Conservation (phyloP, 768 basidiomycete species). For the Tricholoma furcatifolium region DNA sequence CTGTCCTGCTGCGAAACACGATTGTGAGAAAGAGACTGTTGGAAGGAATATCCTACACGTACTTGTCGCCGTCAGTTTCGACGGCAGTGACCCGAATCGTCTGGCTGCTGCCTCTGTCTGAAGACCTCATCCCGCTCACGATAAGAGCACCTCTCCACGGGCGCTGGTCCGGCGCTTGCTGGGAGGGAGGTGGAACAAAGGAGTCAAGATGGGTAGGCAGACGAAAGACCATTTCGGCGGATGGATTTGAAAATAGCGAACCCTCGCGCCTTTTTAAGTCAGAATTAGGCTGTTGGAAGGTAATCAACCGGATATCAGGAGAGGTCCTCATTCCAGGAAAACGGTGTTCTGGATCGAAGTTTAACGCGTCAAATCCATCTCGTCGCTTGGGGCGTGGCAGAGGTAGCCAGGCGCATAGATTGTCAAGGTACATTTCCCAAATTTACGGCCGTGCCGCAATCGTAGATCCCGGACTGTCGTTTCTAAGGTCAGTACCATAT, state of each 20-base stretch:
- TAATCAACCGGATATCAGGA: slow-evolving; percentile 18
- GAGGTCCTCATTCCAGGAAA: slow-evolving; percentile 14
- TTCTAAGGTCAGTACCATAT: too few relatives aligned
- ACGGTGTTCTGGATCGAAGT: slow-evolving; percentile 12
- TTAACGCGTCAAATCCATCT: slow-evolving; percentile 22
- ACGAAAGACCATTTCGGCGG: slow-evolving; percentile 54
- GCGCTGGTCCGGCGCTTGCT: slow-evolving; percentile 39
- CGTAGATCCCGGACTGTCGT: slow-evolving; percentile 14
- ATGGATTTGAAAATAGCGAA: slow-evolving; percentile 26
- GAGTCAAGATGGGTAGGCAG: slow-evolving; percentile 60
- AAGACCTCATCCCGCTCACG: slow-evolving; percentile 46
- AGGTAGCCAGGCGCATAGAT: slow-evolving; percentile 26
- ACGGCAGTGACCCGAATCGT: slow-evolving; percentile 61
- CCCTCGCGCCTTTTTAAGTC: slow-evolving; percentile 40
- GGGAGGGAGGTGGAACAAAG: slow-evolving; percentile 53
- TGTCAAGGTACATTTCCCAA: slow-evolving; percentile 31
- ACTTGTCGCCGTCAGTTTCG: slow-evolving; percentile 74
- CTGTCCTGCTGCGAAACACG: slow-evolving; percentile 40
- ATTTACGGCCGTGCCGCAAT: slow-evolving; percentile 20
- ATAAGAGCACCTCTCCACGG: slow-evolving; percentile 62
- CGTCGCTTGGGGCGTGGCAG: slow-evolving; percentile 31
- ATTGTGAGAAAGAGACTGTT: slow-evolving; percentile 25
- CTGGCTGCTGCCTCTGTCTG: slow-evolving; percentile 47
- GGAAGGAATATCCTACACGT: slow-evolving; percentile 27
- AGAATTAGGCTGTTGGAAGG: slow-evolving; percentile 20